phyloP scores from a whole-genome alignment of 768 basidiomycete species.

The Hygrophorus pudorinus region DNA sequence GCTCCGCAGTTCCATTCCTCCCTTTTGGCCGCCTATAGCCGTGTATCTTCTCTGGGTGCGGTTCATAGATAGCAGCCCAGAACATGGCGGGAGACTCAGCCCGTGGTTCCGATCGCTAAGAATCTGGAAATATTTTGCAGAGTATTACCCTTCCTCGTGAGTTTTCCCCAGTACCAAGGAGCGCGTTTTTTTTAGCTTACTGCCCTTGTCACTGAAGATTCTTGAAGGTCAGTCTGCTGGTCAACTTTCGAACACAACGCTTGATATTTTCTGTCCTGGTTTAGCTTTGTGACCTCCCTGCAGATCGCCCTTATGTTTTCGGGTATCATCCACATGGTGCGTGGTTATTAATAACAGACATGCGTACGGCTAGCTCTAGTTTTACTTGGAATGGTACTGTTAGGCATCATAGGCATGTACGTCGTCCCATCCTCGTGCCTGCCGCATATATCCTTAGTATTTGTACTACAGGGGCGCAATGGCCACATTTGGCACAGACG shows the following conservation, averaged over 20 bases:
- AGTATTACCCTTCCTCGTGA: conserved; percentile 85
- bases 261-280: conserved; percentile 7
- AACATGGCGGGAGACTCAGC: conserved; percentile 59
- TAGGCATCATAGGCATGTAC: conserved; percentile 97
- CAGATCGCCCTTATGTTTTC: conserved; percentile 91
- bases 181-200: conserved; percentile 15
- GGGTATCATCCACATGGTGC: conserved; percentile 97
- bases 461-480: conserved; percentile 65
- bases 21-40: conserved; percentile 66
- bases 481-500: conserved; percentile 94
- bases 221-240: conserved; percentile 25
- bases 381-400: not conserved
- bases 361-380: not conserved
- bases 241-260: conserved; percentile 11
- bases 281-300: conserved; percentile 83
- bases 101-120: conserved; percentile 60
- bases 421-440: conserved; percentile 17
- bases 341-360: not conserved
- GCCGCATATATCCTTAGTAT: not conserved
- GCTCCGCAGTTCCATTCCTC: conserved; percentile 1
- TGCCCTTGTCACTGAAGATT: conserved; percentile 26
- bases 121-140: conserved; percentile 88
- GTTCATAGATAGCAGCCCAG: conserved; percentile 69
- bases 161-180: conserved; percentile 20
- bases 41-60: conserved; percentile 72